phyloP scores from a whole-genome alignment of 768 basidiomycete species.

The Pleurotus pulmonarius region DNA sequence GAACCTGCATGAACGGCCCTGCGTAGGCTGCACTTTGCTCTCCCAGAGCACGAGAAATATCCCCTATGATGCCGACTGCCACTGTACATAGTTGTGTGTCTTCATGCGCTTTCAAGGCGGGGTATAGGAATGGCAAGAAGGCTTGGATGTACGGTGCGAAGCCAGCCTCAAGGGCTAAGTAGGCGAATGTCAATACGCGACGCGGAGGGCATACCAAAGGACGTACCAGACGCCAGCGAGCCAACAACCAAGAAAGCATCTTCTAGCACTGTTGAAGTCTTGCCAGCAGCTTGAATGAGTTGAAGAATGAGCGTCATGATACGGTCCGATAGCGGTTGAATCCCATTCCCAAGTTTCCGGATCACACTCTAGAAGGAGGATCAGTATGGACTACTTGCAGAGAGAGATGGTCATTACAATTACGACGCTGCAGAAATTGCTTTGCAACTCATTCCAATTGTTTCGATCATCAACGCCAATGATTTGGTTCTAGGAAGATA shows the following conservation, averaged over 20 bases:
- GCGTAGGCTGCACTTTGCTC: slow-evolving; percentile 83
- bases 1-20: slow-evolving; percentile 84
- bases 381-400: not conserved
- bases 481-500: slow-evolving; percentile 70
- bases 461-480: slow-evolving; percentile 93
- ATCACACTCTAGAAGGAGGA: slow-evolving; percentile 62
- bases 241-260: slow-evolving; percentile 96
- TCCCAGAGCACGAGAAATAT: slow-evolving; percentile 92
- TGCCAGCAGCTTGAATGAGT: slow-evolving; percentile 83
- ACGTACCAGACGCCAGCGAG: slow-evolving; percentile 69
- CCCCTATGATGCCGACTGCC: slow-evolving; percentile 93
- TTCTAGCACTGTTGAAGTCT: slow-evolving; percentile 92
- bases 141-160: slow-evolving; percentile 84
- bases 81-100: slow-evolving; percentile 96
- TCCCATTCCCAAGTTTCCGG: slow-evolving; percentile 77
- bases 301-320: slow-evolving; percentile 91
- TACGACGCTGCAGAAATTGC: slow-evolving; percentile 89
- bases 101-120: slow-evolving; percentile 88
- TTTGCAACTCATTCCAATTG: slow-evolving; percentile 98
- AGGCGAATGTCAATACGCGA: no score
- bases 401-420: slow-evolving; percentile 42
- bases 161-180: slow-evolving; percentile 63
- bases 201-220: not conserved
- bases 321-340: slow-evolving; percentile 86
- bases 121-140: slow-evolving; percentile 82